Conservation (phyloP, 495 filamentous ascomycete species). For the Penicillium lagena region DNA sequence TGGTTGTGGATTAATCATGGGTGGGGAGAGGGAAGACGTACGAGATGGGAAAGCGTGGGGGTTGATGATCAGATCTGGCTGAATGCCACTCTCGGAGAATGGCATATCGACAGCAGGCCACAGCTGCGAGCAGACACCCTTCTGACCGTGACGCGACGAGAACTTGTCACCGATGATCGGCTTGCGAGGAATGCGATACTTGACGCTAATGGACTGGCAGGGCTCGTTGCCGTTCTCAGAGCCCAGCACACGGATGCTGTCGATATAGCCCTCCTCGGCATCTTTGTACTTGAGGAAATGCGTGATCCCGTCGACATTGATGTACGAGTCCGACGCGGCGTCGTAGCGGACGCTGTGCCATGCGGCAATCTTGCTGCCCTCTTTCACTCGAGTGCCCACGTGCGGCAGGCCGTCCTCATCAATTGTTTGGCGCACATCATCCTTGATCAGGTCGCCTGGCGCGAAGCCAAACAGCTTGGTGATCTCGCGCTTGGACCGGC, state of each 20-base stretch:
- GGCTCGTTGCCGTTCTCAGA: slow-evolving; percentile 74
- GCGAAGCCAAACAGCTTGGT: slow-evolving; percentile 82
- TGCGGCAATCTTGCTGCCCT: slow-evolving; percentile 79
- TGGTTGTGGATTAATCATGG: background rate
- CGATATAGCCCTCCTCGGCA: slow-evolving; percentile 75
- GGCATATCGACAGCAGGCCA: slow-evolving; percentile 95
- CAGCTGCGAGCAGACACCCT: slow-evolving; percentile 84
- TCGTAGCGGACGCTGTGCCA: slow-evolving; percentile 84
- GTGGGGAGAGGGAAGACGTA: slow-evolving; percentile 16
- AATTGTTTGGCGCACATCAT: slow-evolving; percentile 58
- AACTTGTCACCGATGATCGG: slow-evolving; percentile 80
- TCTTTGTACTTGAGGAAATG: slow-evolving; percentile 91
- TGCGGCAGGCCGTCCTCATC: slow-evolving; percentile 83
- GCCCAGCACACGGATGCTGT: slow-evolving; percentile 87
- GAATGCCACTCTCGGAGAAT: slow-evolving; percentile 93
- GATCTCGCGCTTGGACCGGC: slow-evolving; percentile 48
- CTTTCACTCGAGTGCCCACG: slow-evolving; percentile 65
- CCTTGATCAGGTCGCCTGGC: slow-evolving; percentile 58
- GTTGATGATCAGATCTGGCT: slow-evolving; percentile 97
- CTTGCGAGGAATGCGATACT: slow-evolving; percentile 81
- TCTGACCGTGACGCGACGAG: slow-evolving; percentile 53
- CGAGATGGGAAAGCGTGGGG: slow-evolving; percentile 99
- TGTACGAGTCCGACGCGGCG: slow-evolving; percentile 46
- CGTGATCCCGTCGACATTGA: slow-evolving; percentile 74
- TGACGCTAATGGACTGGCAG: slow-evolving; percentile 79